Percentiles rank a stretch among this genome's conserved stretches.
phyloP scores from a whole-genome alignment of 2,329 filamentous ascomycete genomes.

The Coniochaeta ligniaria region DNA sequence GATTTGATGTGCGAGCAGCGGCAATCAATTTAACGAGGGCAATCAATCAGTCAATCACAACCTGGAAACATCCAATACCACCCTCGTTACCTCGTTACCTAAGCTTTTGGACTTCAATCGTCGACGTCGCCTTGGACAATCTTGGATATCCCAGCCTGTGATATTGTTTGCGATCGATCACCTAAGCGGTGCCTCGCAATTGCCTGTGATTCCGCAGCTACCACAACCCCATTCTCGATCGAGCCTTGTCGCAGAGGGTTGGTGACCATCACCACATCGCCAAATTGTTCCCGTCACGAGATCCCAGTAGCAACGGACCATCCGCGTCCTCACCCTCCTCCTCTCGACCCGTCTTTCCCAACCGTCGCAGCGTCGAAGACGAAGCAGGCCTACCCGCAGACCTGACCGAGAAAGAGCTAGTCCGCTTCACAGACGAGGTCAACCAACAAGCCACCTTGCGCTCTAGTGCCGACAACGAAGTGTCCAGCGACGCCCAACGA shows the following conservation, averaged over 20 bases:
- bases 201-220: background rate
- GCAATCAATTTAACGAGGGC: background rate
- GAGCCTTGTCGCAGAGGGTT: background rate
- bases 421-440: constrained; percentile 20
- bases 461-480: constrained; percentile 10
- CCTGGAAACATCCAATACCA: too few species aligned
- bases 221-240: background rate
- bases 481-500: constrained; percentile 14
- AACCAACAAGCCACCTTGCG: constrained; percentile 11
- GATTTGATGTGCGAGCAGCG: background rate
- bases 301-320: constrained; percentile 35
- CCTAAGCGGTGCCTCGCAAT: background rate
- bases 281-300: constrained; percentile 42
- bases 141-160: background rate
- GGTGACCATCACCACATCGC: constrained; percentile 17
- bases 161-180: too few species aligned
- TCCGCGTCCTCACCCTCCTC: constrained; percentile 18
- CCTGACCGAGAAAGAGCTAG: constrained; percentile 13
- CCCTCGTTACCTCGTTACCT: background rate
- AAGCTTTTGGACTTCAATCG: background rate
- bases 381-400: constrained; percentile 19
- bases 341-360: constrained; percentile 23
- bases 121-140: too few species aligned
- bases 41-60: background rate
- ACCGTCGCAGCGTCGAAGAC: constrained; percentile 22